Conservation (phyloP, 352 stramenopile genomes). For the Phytophthora capsici region DNA sequence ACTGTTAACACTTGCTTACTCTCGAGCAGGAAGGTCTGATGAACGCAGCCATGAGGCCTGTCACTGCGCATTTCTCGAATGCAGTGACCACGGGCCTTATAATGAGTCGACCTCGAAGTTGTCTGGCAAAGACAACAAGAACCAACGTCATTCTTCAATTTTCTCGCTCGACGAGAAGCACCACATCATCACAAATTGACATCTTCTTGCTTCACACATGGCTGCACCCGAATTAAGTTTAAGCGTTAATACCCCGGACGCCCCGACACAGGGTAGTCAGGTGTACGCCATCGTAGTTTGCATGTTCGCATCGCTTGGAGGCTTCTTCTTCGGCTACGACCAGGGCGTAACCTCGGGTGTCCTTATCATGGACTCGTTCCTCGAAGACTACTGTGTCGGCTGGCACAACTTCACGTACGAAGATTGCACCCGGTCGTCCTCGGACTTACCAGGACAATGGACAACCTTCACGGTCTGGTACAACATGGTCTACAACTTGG, state of each 20-base stretch:
- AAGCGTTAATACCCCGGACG: constrained; percentile 15
- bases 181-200: constrained; percentile 11
- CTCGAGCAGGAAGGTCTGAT: no score
- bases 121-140: not conserved
- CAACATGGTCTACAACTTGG: constrained; percentile 54
- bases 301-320: constrained; percentile 36
- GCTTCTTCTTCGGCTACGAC: constrained; percentile 49
- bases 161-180: constrained; percentile 23
- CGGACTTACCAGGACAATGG: constrained; percentile 40
- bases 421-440: constrained; percentile 25
- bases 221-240: constrained; percentile 17
- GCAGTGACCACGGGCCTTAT: constrained; percentile 9
- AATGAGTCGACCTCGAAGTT: constrained; percentile 5
- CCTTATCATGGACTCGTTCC: constrained; percentile 49
- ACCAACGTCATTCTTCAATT: constrained; percentile 25
- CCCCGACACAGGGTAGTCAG: constrained; percentile 33
- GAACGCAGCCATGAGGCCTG: not conserved
- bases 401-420: constrained; percentile 51
- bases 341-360: constrained; percentile 41
- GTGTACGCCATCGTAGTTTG: constrained; percentile 50
- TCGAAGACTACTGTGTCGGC: constrained; percentile 47
- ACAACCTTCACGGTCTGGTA: constrained; percentile 45
- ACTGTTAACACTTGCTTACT: no score
- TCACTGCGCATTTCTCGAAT: constrained; percentile 17
- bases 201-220: constrained; percentile 19